phyloP scores from a whole-genome alignment of 495 filamentous ascomycete species.

The Penicillium samsonianum region DNA sequence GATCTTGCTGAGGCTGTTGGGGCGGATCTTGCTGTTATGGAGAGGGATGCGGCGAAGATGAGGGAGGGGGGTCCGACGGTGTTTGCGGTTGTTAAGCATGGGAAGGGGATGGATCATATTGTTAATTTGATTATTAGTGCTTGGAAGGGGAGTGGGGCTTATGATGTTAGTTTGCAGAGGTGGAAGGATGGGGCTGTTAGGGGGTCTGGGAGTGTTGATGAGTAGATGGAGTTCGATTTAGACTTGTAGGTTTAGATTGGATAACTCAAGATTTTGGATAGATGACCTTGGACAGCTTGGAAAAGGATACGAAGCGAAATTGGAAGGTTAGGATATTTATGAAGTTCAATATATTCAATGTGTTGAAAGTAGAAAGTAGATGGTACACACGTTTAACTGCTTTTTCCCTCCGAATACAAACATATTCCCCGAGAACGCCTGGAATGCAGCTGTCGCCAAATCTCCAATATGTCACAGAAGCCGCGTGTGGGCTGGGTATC shows the following conservation, averaged over 20 bases:
- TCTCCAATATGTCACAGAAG: constrained; percentile 23
- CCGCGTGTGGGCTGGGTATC: constrained; percentile 28
- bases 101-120: constrained; percentile 79
- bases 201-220: constrained; percentile 45
- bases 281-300: background rate
- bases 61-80: constrained; percentile 94
- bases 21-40: constrained; percentile 91
- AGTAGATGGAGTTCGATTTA: constrained; percentile 20
- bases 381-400: constrained; percentile 18
- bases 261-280: background rate
- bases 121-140: constrained; percentile 86
- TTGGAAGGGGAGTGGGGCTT: constrained; percentile 85
- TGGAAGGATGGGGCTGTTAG: constrained; percentile 55
- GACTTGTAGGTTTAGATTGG: background rate
- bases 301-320: background rate
- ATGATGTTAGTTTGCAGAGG: constrained; percentile 53
- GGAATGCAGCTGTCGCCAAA: constrained; percentile 34
- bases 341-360: constrained; percentile 16
- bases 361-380: constrained; percentile 12
- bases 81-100: constrained; percentile 95
- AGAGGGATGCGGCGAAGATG: constrained; percentile 92
- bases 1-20: constrained; percentile 91
- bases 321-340: background rate
- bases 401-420: constrained; percentile 29
- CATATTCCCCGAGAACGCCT: constrained; percentile 30